Evolutionary conservation across 192 early-diverging fungal genomes (phyloP).

Genomic region (Coemansia sp.): DNA sequence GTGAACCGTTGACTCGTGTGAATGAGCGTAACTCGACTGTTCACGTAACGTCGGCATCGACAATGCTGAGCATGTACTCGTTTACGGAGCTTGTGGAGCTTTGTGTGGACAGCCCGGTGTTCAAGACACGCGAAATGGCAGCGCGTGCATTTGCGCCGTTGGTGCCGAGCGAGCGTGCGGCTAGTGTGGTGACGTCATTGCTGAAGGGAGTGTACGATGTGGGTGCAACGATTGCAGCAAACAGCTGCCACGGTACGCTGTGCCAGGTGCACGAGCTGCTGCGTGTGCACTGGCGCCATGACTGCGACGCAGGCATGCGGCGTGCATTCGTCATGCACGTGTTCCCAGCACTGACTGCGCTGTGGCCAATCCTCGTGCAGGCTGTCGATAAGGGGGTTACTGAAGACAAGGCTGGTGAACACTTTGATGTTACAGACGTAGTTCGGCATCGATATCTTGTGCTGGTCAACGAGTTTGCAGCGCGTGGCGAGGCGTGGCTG

Average conservation of each 20-base stretch:
- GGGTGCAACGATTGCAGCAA: conserved; percentile 55
- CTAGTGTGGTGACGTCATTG: conserved; percentile 48
- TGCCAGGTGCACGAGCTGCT: conserved; percentile 73
- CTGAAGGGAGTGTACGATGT: conserved; percentile 55
- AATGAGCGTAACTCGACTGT: conserved; percentile 54
- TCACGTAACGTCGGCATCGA: conserved; percentile 49
- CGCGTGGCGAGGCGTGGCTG: conserved; percentile 43
- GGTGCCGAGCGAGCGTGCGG: conserved; percentile 59
- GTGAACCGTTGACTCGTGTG: conserved; percentile 38
- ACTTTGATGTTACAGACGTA: conserved; percentile 50
- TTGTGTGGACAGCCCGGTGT: conserved; percentile 51
- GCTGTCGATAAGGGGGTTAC: neutral
- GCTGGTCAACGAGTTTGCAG: conserved; percentile 43
- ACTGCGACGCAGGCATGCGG: conserved; percentile 43
- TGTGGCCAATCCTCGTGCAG: conserved; percentile 35
- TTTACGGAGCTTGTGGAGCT: conserved; percentile 53
- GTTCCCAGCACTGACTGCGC: conserved; percentile 39
- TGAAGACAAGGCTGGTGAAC: neutral
- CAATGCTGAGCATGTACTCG: conserved; percentile 54
- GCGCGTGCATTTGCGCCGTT: conserved; percentile 78
- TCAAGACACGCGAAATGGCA: conserved; percentile 82
- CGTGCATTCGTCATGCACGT: conserved; percentile 51
- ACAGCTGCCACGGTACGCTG: conserved; percentile 74
- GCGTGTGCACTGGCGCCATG: conserved; percentile 61
- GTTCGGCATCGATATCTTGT: conserved; percentile 48